These are phyloP conservation scores for Malassezia furfur DNA, from an alignment of 1,284 basidiomycete species.

Conservation along the genomic window DNA sequence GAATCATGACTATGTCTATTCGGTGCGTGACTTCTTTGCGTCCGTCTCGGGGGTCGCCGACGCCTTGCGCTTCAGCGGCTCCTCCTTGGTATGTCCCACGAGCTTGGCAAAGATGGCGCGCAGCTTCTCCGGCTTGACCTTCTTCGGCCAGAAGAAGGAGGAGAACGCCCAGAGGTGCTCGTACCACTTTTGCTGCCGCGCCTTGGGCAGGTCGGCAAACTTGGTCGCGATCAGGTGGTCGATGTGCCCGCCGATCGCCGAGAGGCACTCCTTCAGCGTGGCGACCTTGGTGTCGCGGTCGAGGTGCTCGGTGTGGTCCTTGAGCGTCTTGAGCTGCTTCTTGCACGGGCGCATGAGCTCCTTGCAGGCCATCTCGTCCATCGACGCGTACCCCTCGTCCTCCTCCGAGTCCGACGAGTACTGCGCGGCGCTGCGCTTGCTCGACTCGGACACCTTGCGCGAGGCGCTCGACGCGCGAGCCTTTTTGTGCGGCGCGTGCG, in stretches of 20 bases:
- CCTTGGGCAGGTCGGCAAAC: slow-evolving; percentile 57
- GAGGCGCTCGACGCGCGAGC: slow-evolving; percentile 22
- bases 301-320: slow-evolving; percentile 77
- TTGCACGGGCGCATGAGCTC: slow-evolving; percentile 93
- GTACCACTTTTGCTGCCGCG: slow-evolving; percentile 73
- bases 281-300: slow-evolving; percentile 87
- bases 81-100: slow-evolving; percentile 15
- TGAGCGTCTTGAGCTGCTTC: slow-evolving; percentile 90
- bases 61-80: slow-evolving; percentile 6
- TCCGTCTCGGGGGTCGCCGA: neutral
- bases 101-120: slow-evolving; percentile 39
- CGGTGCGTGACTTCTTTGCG: neutral
- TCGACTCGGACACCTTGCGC: slow-evolving; percentile 14
- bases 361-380: slow-evolving; percentile 92
- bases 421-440: slow-evolving; percentile 19
- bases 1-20: neutral
- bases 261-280: slow-evolving; percentile 87
- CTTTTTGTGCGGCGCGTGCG: slow-evolving; percentile 12
- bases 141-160: slow-evolving; percentile 92
- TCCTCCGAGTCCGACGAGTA: slow-evolving; percentile 26
- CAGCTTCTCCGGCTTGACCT: slow-evolving; percentile 50
- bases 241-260: slow-evolving; percentile 85
- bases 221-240: slow-evolving; percentile 71
- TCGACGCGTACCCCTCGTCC: slow-evolving; percentile 54
- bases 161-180: slow-evolving; percentile 79